Evolutionary conservation across 768 basidiomycete species (phyloP).

Genomic region (Phlebiopsis flavidoalba): DNA sequence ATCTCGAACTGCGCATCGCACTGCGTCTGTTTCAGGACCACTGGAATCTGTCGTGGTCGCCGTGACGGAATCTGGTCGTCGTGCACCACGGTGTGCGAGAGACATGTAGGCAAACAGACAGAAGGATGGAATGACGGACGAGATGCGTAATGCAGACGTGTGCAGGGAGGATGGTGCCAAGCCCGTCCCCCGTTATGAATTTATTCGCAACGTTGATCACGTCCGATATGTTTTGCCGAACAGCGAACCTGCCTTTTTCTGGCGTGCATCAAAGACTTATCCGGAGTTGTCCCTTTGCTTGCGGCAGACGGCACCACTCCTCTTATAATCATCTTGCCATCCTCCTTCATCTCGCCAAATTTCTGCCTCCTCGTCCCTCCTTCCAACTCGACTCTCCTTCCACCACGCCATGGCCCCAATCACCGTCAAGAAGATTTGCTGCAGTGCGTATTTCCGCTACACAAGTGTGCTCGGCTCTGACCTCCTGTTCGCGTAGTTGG

Average conservation of each 20-base stretch:
- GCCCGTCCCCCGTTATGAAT: not conserved
- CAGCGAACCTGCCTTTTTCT: not conserved
- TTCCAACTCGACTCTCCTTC: constrained; percentile 12
- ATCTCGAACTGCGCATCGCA: too few relatives aligned
- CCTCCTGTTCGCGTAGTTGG: constrained; percentile 48
- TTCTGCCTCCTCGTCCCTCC: constrained; percentile 11
- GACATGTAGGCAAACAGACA: not conserved
- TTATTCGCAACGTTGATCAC: not conserved
- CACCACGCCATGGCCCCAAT: constrained; percentile 42
- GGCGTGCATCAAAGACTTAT: constrained; percentile 2
- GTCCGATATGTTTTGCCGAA: constrained; percentile 3
- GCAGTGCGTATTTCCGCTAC: constrained; percentile 43
- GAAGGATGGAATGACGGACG: not conserved
- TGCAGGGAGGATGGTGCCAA: not conserved
- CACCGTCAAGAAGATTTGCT: constrained; percentile 78
- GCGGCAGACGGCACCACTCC: constrained; percentile 1
- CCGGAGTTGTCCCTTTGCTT: constrained; percentile 5
- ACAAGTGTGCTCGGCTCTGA: constrained; percentile 11
- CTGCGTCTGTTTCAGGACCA: too few relatives aligned
- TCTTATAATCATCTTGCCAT: constrained; percentile 8
- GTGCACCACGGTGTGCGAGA: not conserved
- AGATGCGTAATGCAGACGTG: not conserved
- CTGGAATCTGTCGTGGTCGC: not conserved
- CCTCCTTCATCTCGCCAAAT: not conserved
- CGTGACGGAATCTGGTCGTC: not conserved